These are phyloP conservation scores for Dendrobium chrysotoxum DNA, from an alignment of 106 monocot genomes.

Conservation along the genomic window DNA sequence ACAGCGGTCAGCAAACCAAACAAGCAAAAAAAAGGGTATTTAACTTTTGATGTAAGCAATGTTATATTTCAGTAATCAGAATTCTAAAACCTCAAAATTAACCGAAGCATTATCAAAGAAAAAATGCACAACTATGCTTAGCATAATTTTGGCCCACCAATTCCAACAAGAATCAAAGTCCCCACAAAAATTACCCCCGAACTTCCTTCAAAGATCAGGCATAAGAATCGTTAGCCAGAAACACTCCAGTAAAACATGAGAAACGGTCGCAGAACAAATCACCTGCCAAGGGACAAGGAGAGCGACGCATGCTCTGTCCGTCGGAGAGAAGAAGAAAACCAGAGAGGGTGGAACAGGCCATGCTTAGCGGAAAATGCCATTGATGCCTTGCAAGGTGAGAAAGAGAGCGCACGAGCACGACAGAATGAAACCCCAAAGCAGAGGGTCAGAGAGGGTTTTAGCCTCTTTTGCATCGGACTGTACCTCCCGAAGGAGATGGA, in stretches of 20 bases:
- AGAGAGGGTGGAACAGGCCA: not conserved
- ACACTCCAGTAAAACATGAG: not conserved
- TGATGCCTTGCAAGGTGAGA: not conserved
- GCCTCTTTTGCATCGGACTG: not conserved
- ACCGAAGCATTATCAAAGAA: not conserved
- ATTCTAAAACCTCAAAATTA: not conserved
- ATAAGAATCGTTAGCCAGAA: not conserved
- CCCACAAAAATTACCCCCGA: not conserved
- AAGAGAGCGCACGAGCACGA: not conserved
- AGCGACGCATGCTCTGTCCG: not conserved
- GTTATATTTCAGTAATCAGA: too few relatives aligned
- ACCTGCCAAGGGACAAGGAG: not conserved
- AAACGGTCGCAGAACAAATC: not conserved
- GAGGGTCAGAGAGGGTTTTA: not conserved
- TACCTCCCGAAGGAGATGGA: not conserved
- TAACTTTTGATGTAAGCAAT: not conserved
- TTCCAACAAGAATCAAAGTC: not conserved
- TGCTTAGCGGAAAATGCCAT: not conserved
- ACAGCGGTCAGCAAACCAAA: too few relatives aligned
- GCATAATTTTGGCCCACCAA: not conserved
- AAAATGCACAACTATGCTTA: not conserved
- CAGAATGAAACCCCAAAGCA: not conserved
- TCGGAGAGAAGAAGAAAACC: not conserved
- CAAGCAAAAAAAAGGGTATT: not conserved
- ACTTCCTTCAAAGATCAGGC: not conserved